Evolutionary conservation across 2,329 filamentous ascomycete species (phyloP), one percentile per base, ranked within the genome.

Genomic region (Hymenoscyphus albidus): DNA sequence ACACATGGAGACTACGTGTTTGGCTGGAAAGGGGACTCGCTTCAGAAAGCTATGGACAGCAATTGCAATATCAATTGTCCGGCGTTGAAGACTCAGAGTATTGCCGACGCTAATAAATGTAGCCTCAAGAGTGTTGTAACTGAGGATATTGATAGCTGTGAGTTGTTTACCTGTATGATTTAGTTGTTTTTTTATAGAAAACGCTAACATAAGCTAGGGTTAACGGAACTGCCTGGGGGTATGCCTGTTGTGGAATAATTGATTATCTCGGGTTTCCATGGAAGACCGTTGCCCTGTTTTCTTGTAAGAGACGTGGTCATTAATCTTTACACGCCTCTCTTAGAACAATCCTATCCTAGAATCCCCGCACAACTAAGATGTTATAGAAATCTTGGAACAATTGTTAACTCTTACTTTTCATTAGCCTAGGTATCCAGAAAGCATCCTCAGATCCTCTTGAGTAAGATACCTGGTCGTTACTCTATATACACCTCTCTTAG

Each of bases 1-100:
- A 80, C 79, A 12, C 80, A 82, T 72, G 80, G 80, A 35, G 81
- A 83, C 72, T 83, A 83, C 72, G 72, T 82, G 67, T 82, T 82
- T 69, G 80, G 80, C 67, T 82, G 80, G 80, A 78, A 82, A 71
- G 79, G 76, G 65, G 76, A 82, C 70, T 74, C 77, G 5, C 77
- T 83, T 54, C 81, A 83, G 71, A 78, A 76, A 73, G 79, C 79
- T 70, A 80, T 81, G 79, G 79, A 81, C 73, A 58, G 77, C 76
- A 70, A 70, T 68, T 62, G 61, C 35, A 55, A 62, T 38, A 58
- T 57, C 67, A 56, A 44, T 22, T 60, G 58, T 39, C 22, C 38
- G 10, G 18, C 39, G 14, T 40, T 60, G 12, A 60, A 60, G 40
- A 44, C 58, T 44, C 58, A 60, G 27, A 27, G 13, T 14, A 39